Percentiles rank a stretch among this genome's conserved stretches.
phyloP scores from a whole-genome alignment of 371 early-diverging fungal genomes.

The Basidiobolus meristosporus region DNA sequence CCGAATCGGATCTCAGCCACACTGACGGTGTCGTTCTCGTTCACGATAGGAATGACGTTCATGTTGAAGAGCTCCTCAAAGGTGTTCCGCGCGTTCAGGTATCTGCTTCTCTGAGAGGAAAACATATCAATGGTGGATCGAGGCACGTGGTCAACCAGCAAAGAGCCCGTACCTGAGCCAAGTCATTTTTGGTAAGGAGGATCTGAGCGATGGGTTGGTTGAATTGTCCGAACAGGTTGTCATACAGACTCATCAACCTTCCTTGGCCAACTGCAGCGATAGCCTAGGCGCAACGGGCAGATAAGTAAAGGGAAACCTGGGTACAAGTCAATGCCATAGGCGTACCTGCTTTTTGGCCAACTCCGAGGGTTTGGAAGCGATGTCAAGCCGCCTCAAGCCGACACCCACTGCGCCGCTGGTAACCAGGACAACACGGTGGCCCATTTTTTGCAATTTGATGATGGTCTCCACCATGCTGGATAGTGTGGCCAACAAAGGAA shows the following conservation, averaged over 20 bases:
- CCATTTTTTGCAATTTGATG: conserved; percentile 43
- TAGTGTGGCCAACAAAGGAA: conserved; percentile 68
- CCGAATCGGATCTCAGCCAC: conserved; percentile 84
- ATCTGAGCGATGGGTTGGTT: conserved; percentile 86
- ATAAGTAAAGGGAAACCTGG: not conserved
- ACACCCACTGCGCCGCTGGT: conserved; percentile 86
- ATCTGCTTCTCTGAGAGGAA: conserved; percentile 56
- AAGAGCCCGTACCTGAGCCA: conserved; percentile 56
- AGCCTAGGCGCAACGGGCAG: conserved; percentile 32
- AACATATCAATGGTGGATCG: not conserved
- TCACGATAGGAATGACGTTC: conserved; percentile 87
- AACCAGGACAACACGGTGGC: conserved; percentile 80
- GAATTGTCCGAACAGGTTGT: conserved; percentile 78
- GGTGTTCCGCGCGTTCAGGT: conserved; percentile 86
- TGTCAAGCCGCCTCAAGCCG: conserved; percentile 59
- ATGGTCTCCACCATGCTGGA: conserved; percentile 81
- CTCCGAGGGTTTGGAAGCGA: conserved; percentile 57
- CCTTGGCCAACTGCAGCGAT: conserved; percentile 93
- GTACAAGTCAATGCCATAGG: conserved; percentile 3
- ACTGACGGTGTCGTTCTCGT: conserved; percentile 92
- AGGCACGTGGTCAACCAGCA: not conserved
- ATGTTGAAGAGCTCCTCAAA: conserved; percentile 71
- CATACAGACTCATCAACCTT: conserved; percentile 84
- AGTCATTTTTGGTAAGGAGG: conserved; percentile 70
- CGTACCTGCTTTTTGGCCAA: conserved; percentile 68